These are phyloP conservation scores for Rhododendron simsii DNA, from an alignment of 148 eudicot genomes.

Conservation along the genomic window DNA sequence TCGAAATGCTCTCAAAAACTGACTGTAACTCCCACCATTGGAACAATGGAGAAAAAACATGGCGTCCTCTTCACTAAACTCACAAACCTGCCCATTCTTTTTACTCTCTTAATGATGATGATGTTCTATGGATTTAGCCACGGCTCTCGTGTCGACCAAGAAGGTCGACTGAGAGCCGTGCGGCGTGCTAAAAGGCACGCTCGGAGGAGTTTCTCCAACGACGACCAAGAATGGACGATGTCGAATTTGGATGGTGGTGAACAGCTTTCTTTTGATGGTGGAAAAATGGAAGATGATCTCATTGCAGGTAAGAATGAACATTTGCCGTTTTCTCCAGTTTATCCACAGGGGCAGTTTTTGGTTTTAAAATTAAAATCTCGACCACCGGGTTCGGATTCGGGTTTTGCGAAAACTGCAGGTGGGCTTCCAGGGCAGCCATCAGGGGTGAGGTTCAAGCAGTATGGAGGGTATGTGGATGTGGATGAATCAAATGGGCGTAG, in stretches of 20 bases:
- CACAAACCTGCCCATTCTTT: slow-evolving; percentile 1
- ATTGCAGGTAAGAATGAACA: slow-evolving; percentile 11
- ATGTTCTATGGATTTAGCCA: slow-evolving; percentile 4
- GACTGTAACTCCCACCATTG: neutral
- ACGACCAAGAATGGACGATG: slow-evolving; percentile 2
- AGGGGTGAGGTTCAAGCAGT: slow-evolving; percentile 32
- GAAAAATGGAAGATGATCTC: slow-evolving; percentile 29
- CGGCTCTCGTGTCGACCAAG: slow-evolving; percentile 15
- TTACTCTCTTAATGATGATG: neutral
- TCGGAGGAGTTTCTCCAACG: too few species aligned
- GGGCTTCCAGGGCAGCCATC: slow-evolving; percentile 44
- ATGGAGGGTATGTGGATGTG: slow-evolving; percentile 44
- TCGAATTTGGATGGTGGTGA: neutral
- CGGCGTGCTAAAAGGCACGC: slow-evolving; percentile 12
- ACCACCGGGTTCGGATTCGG: neutral
- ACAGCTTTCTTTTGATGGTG: neutral
- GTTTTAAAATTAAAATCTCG: neutral
- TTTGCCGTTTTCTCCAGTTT: neutral
- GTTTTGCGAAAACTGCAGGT: neutral
- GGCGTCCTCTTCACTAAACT: neutral
- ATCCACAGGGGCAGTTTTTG: neutral
- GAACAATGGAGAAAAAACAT: slow-evolving; percentile 19
- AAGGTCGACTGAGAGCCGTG: slow-evolving; percentile 11
- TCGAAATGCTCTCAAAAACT: neutral
- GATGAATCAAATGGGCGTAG: slow-evolving; percentile 32